These are phyloP conservation scores for Xylariaceae sp. DNA, from an alignment of 2,329 filamentous ascomycete species.

Conservation along the genomic window DNA sequence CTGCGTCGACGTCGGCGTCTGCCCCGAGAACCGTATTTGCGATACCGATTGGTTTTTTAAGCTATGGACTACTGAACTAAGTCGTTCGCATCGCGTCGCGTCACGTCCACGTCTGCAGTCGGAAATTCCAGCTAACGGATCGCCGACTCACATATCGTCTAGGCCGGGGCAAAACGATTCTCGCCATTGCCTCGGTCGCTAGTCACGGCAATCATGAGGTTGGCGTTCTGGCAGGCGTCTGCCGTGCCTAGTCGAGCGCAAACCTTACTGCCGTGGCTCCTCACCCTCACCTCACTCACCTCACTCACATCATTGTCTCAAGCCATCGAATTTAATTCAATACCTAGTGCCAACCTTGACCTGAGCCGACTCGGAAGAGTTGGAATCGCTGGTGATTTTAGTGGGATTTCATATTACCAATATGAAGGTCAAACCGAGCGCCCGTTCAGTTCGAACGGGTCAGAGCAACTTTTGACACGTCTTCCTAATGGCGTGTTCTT, in stretches of 20 bases:
- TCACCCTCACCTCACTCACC: conserved; percentile 46
- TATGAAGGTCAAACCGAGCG: conserved; percentile 78
- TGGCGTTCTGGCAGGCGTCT: conserved; percentile 47
- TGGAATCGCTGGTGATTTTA: conserved; percentile 85
- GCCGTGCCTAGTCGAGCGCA: conserved; percentile 40
- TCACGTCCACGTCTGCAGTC: conserved; percentile 17
- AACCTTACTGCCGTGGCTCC: conserved; percentile 36
- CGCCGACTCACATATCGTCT: conserved; percentile 13
- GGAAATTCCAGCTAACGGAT: conserved; percentile 7
- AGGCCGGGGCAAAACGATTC: conserved; percentile 30
- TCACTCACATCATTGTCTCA: conserved; percentile 47
- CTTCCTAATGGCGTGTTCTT: conserved; percentile 85
- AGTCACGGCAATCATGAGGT: conserved; percentile 48
- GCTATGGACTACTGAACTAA: conserved; percentile 35
- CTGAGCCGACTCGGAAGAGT: conserved; percentile 78
- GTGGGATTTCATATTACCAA: conserved; percentile 86
- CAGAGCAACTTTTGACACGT: conserved; percentile 76
- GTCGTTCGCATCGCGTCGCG: conserved; percentile 18
- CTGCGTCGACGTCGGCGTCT: background rate
- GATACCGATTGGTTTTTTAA: conserved; percentile 23
- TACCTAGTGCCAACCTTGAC: conserved; percentile 74
- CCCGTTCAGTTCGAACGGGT: conserved; percentile 71
- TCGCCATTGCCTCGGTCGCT: conserved; percentile 31
- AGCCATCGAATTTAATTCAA: conserved; percentile 62
- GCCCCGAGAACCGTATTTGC: conserved; percentile 3